Evolutionary conservation across 805 yeast genomes (phyloP).

Genomic region (Metschnikowia koreensis): DNA sequence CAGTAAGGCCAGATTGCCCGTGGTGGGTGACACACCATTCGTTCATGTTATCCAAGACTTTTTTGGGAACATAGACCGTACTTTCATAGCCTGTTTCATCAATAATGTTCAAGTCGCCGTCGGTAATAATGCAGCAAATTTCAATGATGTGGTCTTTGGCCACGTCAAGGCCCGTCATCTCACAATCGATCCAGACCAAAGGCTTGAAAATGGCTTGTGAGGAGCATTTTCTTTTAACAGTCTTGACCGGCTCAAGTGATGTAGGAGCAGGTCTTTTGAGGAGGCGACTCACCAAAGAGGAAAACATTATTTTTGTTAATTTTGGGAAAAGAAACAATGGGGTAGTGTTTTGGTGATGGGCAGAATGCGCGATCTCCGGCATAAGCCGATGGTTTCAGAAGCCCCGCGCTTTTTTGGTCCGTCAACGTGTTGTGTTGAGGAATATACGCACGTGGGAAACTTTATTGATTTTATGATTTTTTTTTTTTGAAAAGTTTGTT

Average conservation of each 20-base stretch:
- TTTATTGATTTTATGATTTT: too few relatives aligned
- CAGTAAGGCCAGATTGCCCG: slow-evolving; percentile 70
- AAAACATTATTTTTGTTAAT: slow-evolving; percentile 9
- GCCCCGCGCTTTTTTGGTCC: background rate
- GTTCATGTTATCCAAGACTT: slow-evolving; percentile 67
- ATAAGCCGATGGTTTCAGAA: background rate
- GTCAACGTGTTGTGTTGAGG: background rate
- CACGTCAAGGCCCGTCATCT: slow-evolving; percentile 95
- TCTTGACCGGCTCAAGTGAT: slow-evolving; percentile 10
- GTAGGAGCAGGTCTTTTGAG: slow-evolving; percentile 11
- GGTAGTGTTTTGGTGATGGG: background rate
- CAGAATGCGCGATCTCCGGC: slow-evolving; percentile 5
- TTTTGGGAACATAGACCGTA: slow-evolving; percentile 67
- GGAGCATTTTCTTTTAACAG: slow-evolving; percentile 12
- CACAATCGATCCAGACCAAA: slow-evolving; percentile 96
- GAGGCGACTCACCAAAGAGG: slow-evolving; percentile 12
- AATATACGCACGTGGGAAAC: too few relatives aligned
- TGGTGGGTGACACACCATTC: slow-evolving; percentile 89
- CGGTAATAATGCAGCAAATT: slow-evolving; percentile 87
- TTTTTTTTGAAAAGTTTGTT: too few relatives aligned
- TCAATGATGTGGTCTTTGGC: slow-evolving; percentile 81
- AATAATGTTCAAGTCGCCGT: slow-evolving; percentile 68
- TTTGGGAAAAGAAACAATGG: background rate
- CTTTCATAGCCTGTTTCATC: slow-evolving; percentile 77
- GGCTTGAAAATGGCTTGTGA: slow-evolving; percentile 25